phyloP scores from a whole-genome alignment of 257 asterid genomes.

The Fraxinus quadrangulata region DNA sequence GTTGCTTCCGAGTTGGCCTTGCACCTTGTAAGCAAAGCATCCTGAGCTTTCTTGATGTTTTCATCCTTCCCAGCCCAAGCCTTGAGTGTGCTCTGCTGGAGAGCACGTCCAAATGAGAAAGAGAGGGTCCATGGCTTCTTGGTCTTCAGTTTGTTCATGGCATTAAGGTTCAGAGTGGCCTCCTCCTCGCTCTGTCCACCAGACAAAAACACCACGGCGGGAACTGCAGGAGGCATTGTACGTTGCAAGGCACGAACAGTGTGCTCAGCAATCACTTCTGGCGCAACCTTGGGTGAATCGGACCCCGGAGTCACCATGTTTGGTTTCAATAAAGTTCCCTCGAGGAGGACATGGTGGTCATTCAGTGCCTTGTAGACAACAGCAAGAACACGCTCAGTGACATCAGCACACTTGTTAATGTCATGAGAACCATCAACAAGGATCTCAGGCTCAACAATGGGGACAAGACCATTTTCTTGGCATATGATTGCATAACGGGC shows the following conservation, averaged over 20 bases:
- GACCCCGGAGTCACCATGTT: conserved; percentile 56
- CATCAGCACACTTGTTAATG: conserved; percentile 31
- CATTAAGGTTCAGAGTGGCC: conserved; percentile 32
- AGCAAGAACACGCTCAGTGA: conserved; percentile 32
- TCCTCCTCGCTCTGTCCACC: conserved; percentile 43
- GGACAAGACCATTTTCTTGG: conserved; percentile 32
- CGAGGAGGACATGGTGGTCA: conserved; percentile 35
- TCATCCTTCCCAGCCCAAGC: conserved; percentile 30
- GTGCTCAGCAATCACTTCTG: conserved; percentile 42
- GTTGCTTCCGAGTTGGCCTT: conserved; percentile 60
- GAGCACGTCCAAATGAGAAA: conserved; percentile 29
- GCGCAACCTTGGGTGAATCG: conserved; percentile 41
- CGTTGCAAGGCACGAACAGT: conserved; percentile 34
- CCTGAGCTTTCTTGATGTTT: conserved; percentile 26
- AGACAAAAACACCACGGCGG: conserved; percentile 33
- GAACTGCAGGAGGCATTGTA: conserved; percentile 36
- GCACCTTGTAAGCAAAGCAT: conserved; percentile 28
- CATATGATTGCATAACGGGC: conserved; percentile 34
- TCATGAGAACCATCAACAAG: conserved; percentile 35
- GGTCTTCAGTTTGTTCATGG: conserved; percentile 33
- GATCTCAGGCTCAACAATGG: conserved; percentile 36
- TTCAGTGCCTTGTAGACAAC: conserved; percentile 38
- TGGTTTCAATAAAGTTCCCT: conserved; percentile 41
- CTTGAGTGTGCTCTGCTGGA: conserved; percentile 28
- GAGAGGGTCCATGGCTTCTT: conserved; percentile 30